Evolutionary conservation across 192 early-diverging fungal species (phyloP).

Genomic region (Coemansia sp.): DNA sequence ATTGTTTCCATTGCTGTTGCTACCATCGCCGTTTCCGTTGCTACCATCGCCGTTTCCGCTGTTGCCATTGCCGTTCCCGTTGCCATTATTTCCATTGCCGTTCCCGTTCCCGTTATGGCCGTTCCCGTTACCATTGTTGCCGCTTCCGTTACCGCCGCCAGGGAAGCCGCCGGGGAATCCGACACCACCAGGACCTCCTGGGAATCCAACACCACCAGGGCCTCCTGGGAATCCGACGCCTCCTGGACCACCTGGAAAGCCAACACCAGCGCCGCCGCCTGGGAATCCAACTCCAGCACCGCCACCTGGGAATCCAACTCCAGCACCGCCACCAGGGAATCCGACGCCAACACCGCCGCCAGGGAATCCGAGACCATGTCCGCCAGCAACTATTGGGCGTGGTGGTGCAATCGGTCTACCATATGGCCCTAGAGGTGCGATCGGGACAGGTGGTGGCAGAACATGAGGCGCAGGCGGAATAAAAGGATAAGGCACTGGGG

Average conservation of each 20-base stretch:
- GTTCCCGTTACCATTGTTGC: neutral
- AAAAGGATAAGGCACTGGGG: slow-evolving; percentile 15
- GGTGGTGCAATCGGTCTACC: slow-evolving; percentile 5
- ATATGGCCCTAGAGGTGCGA: slow-evolving; percentile 7
- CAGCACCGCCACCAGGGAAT: slow-evolving; percentile 19
- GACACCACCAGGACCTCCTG: slow-evolving; percentile 12
- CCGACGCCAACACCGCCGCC: slow-evolving; percentile 4
- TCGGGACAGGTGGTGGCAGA: slow-evolving; percentile 9
- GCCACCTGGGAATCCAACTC: slow-evolving; percentile 22
- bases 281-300: slow-evolving; percentile 1
- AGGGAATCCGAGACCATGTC: slow-evolving; percentile 17
- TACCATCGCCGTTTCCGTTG: neutral
- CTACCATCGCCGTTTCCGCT: neutral
- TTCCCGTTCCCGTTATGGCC: slow-evolving; percentile 1
- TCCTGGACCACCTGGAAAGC: slow-evolving; percentile 15
- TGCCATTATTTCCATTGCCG: neutral
- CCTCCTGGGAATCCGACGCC: slow-evolving; percentile 19
- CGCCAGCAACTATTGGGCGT: slow-evolving; percentile 2
- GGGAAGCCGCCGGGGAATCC: slow-evolving; percentile 14
- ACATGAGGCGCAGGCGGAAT: slow-evolving; percentile 13
- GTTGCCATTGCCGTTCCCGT: slow-evolving; percentile 12
- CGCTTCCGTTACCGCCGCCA: neutral
- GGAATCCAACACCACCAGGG: slow-evolving; percentile 17
- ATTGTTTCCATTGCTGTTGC: slow-evolving; percentile 6
- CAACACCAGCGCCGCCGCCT: slow-evolving; percentile 7